Conservation (phyloP, 2,329 filamentous ascomycete genomes). For the Ceratocystis albifundus region DNA sequence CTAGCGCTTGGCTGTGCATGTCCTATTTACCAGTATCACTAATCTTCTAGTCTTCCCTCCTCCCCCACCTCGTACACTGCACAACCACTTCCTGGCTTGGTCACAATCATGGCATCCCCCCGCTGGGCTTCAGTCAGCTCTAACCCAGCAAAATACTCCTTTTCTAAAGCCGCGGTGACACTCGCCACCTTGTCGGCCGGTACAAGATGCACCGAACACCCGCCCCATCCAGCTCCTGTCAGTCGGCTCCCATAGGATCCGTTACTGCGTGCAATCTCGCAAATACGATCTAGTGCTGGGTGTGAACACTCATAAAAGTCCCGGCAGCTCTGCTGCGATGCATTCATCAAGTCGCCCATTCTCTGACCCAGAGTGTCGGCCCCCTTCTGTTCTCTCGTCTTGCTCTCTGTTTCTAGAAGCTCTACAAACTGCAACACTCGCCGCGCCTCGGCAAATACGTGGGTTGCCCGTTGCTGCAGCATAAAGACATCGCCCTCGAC, state of each 20-base stretch:
- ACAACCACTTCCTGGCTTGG: slow-evolving; percentile 68
- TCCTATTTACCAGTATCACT: background rate
- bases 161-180: slow-evolving; percentile 65
- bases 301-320: slow-evolving; percentile 86
- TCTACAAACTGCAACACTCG: slow-evolving; percentile 75
- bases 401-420: slow-evolving; percentile 45
- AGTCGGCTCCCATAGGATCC: slow-evolving; percentile 76
- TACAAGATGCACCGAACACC: slow-evolving; percentile 88
- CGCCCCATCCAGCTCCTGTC: slow-evolving; percentile 93
- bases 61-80: slow-evolving; percentile 10
- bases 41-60: background rate
- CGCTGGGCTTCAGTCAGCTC: slow-evolving; percentile 43
- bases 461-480: slow-evolving; percentile 73
- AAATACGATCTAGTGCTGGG: slow-evolving; percentile 82
- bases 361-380: slow-evolving; percentile 38
- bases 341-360: slow-evolving; percentile 76
- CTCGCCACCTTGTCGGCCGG: slow-evolving; percentile 68
- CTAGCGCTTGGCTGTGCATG: background rate
- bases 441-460: slow-evolving; percentile 82
- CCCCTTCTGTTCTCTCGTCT: slow-evolving; percentile 24
- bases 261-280: slow-evolving; percentile 61
- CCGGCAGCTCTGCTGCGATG: slow-evolving; percentile 77
- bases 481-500: slow-evolving; percentile 80
- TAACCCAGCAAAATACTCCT: slow-evolving; percentile 64
- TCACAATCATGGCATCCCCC: slow-evolving; percentile 79